A percentile compares a stretch with the other conserved stretches of the same genome.
Evolutionary conservation across 164 flowering plant genomes (phyloP).

Genomic region (Kingdonia uniflora): DNA sequence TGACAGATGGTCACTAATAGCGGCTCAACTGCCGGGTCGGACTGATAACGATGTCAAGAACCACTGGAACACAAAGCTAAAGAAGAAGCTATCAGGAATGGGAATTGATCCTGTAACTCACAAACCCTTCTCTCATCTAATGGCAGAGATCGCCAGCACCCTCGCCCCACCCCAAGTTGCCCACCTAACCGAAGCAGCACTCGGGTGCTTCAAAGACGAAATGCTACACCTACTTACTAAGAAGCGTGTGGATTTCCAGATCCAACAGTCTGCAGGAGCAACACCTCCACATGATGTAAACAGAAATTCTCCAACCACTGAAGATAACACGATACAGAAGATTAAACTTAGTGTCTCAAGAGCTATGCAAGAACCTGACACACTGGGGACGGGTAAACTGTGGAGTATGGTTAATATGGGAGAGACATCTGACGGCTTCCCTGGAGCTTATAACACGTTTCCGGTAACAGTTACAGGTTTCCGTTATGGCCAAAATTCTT

Average conservation of each 20-base stretch:
- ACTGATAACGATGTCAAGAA: constrained; percentile 96
- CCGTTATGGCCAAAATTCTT: constrained; percentile 40
- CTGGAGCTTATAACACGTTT: constrained; percentile 28
- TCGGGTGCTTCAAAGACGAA: constrained; percentile 96
- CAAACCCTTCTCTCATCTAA: constrained; percentile 95
- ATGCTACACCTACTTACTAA: constrained; percentile 95
- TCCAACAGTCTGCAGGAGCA: constrained; percentile 28
- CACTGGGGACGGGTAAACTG: constrained; percentile 27
- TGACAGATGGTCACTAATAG: constrained; percentile 84
- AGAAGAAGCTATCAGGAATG: constrained; percentile 94
- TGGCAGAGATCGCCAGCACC: constrained; percentile 96
- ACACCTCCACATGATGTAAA: constrained; percentile 9
- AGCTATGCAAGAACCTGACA: constrained; percentile 57
- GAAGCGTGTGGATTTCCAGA: constrained; percentile 65
- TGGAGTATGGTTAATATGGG: constrained; percentile 34
- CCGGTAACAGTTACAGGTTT: constrained; percentile 31
- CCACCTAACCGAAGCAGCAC: constrained; percentile 91
- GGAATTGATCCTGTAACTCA: constrained; percentile 98
- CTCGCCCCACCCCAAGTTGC: constrained; percentile 91
- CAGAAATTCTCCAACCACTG: constrained; percentile 18
- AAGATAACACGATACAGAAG: constrained; percentile 54
- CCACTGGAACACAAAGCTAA: constrained; percentile 97
- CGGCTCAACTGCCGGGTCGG: constrained; percentile 85
- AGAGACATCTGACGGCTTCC: constrained; percentile 25
- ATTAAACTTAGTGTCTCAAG: constrained; percentile 63